Conservation (phyloP, 805 yeast genomes). For the Cyberlindnera mississippiensis region DNA sequence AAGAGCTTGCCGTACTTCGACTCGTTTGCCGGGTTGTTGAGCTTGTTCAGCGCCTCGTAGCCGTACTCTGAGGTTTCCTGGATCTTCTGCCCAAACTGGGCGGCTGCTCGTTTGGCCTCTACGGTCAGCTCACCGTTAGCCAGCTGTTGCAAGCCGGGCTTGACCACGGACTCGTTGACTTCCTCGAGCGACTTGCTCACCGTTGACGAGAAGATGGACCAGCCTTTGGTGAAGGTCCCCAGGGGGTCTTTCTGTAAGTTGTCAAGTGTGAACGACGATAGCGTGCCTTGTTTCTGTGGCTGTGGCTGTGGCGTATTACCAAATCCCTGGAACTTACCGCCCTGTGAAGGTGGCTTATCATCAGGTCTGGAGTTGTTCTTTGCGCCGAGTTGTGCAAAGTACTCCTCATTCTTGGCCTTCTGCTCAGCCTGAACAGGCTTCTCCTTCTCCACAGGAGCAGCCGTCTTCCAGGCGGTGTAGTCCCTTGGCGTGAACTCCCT, state of each 20-base stretch:
- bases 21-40: conserved; percentile 21
- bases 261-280: conserved; percentile 58
- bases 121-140: conserved; percentile 72
- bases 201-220: conserved; percentile 89
- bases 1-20: conserved; percentile 51
- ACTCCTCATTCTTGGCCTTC: conserved; percentile 69
- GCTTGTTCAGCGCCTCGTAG: conserved; percentile 54
- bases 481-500: conserved; percentile 57
- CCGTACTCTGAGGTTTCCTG: conserved; percentile 83
- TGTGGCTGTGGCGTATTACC: conserved; percentile 70
- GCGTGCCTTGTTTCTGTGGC: conserved; percentile 34
- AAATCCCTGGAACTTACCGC: conserved; percentile 90
- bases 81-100: conserved; percentile 92
- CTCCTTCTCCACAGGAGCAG: too few relatives aligned
- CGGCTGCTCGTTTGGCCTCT: conserved; percentile 90
- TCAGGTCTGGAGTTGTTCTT: conserved; percentile 71
- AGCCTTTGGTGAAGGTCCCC: conserved; percentile 88
- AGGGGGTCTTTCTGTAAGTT: conserved; percentile 79
- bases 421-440: too few relatives aligned
- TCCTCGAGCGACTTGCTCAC: conserved; percentile 80
- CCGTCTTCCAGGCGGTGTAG: conserved; percentile 41
- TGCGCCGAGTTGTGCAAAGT: conserved; percentile 76
- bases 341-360: conserved; percentile 84
- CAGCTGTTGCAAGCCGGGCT: conserved; percentile 83
- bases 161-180: conserved; percentile 83